Evolutionary conservation across 306 rosid species (phyloP), one percentile per base, ranked within the genome.

Genomic region (Inga laurina): DNA sequence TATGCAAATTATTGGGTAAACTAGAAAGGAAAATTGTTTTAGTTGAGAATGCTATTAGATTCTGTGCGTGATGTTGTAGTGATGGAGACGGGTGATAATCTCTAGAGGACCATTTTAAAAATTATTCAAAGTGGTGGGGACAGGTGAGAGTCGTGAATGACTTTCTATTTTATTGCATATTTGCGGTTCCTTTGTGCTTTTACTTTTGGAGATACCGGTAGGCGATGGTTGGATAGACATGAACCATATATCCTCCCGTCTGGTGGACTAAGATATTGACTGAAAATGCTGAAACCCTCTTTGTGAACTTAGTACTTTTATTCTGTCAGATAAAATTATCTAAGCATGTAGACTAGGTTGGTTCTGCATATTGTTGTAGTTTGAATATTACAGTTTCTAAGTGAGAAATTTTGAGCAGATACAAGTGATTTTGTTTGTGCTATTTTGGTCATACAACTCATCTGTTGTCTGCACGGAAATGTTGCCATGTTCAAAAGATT

Each of bases 51-150:
- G 73, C 59, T 65, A 65, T 64, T 73, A 77, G 73, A 64, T 68
- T 74, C 70, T 49, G 27, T 12, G 11, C 62, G 37, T 75, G 62
- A 52, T 45, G 45, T 75, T 76, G 82, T 37, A 24, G 65, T 24
- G 70, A 75, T 69, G 39, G 74, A 39, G 69, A 64, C 39, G 8
- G 79, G 19, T 61, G 45, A 43, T 39, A 19, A 27, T 44, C 21
- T 11, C 37, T 62, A 32, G 41, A n/a, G 76, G 41, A 74, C 27
- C 21, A 10, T 75, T 75, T 39, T 19, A 41, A 75, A 66, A 32
- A 75, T 34, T 56, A 75, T 84, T 75, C 79, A 34, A 18, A 68
- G 68, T 80, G 68, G 72, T 84, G 61, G 74, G 81, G 62, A n/a
- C 48, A 41, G 45, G 46, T 10, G 35, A 54, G 80, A 62, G 66